These are phyloP conservation scores for Rhododendron griersonianum DNA, from an alignment of 148 eudicot species.

Conservation along the genomic window DNA sequence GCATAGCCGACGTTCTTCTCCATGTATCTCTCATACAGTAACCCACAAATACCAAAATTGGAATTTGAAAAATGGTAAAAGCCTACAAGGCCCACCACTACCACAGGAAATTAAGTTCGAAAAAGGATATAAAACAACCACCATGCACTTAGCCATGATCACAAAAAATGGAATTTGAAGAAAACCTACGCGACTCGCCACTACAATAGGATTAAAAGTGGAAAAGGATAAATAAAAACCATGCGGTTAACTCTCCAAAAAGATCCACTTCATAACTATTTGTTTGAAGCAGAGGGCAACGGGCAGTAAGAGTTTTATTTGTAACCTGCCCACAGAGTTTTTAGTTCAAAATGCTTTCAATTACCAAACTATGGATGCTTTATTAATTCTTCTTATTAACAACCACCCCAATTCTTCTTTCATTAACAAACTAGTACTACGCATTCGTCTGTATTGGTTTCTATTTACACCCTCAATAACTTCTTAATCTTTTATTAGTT, in stretches of 20 bases:
- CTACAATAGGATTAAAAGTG: too few relatives aligned
- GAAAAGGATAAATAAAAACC: too few relatives aligned
- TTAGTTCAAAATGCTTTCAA: not conserved
- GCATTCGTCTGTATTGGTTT: not conserved
- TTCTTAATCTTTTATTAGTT: not conserved
- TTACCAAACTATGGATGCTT: not conserved
- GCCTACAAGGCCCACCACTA: not conserved
- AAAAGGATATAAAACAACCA: not conserved
- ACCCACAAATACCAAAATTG: not conserved
- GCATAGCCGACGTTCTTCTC: not conserved
- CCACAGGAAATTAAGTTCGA: not conserved
- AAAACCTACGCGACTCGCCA: too few relatives aligned
- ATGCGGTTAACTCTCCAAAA: not conserved
- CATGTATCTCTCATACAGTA: not conserved
- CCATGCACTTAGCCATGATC: not conserved
- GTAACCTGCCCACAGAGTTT: not conserved
- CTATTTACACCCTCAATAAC: not conserved
- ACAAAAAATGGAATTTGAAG: too few relatives aligned
- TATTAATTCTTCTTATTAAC: not conserved
- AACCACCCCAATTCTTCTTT: not conserved
- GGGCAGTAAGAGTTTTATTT: not conserved
- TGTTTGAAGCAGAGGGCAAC: not conserved
- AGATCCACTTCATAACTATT: not conserved
- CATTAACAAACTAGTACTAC: not conserved
- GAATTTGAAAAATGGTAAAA: not conserved